Base-by-base conservation (phyloP, 2,329 filamentous ascomycete species). In the Talaromyces piceae region DNA sequence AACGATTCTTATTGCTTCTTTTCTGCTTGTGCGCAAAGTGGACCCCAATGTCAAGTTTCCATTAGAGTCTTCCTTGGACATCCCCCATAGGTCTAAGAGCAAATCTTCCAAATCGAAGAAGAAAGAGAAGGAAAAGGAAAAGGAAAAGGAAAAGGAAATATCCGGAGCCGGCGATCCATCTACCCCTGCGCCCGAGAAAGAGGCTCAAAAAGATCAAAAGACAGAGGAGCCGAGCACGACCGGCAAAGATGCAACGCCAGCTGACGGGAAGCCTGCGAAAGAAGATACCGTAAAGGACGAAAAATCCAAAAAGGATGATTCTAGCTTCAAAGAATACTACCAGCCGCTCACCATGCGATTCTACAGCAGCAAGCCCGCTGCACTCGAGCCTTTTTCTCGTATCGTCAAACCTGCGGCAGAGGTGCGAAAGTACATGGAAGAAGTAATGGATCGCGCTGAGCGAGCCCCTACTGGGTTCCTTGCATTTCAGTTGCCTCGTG, bases 341-440 rank as follows among this genome's bases (percentile, higher is more conserved):
- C 73, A 77, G 58, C 74, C 74, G 12, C 66, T 77, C 46, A 84
- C 81, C 1, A 77, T 83, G 54, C 76, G 79, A 37, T 72, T 84
- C 39, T 72, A 75, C 31, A 76, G 77, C 45, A 66, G 71, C 23
- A 73, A 77, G 48, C 70, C 77, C 16, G 72, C 75, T 31, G 70
- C 78, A 12, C 70, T 82, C 12, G 76, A 80, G 50, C 75, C 78
- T 3, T 67, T 84, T 8, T 71, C 73, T 26, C 75, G 77, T 18
- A 78, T 80, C 49, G 77, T 83, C 18, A 79, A 77, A 52, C 72
- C 77, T 2, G 63, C 73, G 3, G 71, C 76, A 1, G 77, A 78
- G 56, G 77, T 79, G 3, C 70, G 74, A 54, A 73, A 72, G 55
- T 73, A 78, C 57, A 80, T 81, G 78, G 74, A 78, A 51, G 72